These are phyloP conservation scores for Oryza officinalis DNA, from an alignment of 176 grass and related monocot genomes.

Conservation along the genomic window DNA sequence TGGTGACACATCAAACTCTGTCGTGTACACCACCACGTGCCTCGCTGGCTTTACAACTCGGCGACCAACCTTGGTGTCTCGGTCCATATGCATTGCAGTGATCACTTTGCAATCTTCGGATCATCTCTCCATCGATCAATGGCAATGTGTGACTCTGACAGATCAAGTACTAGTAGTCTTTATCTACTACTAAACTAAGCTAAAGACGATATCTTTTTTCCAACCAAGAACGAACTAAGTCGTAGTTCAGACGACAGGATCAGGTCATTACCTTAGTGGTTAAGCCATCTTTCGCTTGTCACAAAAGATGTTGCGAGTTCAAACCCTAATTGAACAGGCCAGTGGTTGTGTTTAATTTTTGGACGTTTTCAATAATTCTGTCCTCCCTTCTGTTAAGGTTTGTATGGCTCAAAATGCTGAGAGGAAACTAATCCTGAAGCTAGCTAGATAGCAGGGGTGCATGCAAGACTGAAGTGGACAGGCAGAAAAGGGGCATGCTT, in stretches of 20 bases:
- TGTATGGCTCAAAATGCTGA: neutral
- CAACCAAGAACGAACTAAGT: neutral
- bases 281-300: neutral
- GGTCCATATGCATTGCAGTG: neutral
- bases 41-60: neutral
- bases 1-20: neutral
- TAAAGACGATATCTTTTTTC: neutral
- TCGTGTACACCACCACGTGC: constrained; percentile 34
- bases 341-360: neutral
- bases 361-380: neutral
- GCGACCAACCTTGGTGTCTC: neutral
- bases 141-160: neutral
- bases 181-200: neutral
- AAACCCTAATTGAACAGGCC: neutral
- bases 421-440: constrained; percentile 6
- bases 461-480: neutral
- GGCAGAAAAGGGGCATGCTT: neutral
- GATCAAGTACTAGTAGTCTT: neutral
- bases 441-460: neutral
- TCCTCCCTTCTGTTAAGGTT: neutral
- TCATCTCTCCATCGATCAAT: neutral
- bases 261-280: constrained; percentile 29
- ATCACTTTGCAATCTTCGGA: neutral
- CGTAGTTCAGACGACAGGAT: neutral
- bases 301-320: neutral